phyloP scores from a whole-genome alignment of 140 eudicot genomes.

The Bidens hawaiensis region DNA sequence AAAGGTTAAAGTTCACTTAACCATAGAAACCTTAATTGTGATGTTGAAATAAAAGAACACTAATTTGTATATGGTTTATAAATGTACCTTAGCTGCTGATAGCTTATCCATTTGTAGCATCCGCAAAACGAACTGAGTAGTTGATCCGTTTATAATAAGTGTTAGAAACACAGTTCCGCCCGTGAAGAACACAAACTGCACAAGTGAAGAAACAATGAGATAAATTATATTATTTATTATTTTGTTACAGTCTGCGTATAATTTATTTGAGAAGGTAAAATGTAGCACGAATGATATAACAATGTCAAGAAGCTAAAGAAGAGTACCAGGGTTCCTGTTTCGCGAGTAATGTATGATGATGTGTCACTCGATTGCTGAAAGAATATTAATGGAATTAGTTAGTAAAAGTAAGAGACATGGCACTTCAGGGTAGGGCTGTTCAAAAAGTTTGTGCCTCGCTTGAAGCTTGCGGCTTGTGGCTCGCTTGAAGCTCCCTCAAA shows the following conservation, averaged over 20 bases:
- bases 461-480: no score
- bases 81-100: constrained; percentile 68
- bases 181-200: constrained; percentile 96
- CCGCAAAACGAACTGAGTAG: constrained; percentile 79
- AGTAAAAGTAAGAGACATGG: not conserved
- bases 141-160: constrained; percentile 86
- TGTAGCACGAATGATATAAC: not conserved
- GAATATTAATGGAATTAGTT: constrained; percentile 11
- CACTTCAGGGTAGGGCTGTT: no score
- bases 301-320: constrained; percentile 7
- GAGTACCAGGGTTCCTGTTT: constrained; percentile 80
- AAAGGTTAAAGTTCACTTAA: not conserved
- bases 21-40: not conserved
- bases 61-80: not conserved
- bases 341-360: constrained; percentile 46
- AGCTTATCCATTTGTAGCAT: constrained; percentile 66
- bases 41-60: constrained; percentile 1
- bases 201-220: not conserved
- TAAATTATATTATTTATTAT: not conserved
- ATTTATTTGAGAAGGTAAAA: not conserved
- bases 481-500: no score
- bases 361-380: constrained; percentile 76
- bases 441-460: no score
- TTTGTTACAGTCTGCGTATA: not conserved
- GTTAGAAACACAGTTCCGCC: constrained; percentile 92